Evolutionary conservation across 139 green algal genomes (phyloP).

Genomic region (Raphidocelis subcapitata): DNA sequence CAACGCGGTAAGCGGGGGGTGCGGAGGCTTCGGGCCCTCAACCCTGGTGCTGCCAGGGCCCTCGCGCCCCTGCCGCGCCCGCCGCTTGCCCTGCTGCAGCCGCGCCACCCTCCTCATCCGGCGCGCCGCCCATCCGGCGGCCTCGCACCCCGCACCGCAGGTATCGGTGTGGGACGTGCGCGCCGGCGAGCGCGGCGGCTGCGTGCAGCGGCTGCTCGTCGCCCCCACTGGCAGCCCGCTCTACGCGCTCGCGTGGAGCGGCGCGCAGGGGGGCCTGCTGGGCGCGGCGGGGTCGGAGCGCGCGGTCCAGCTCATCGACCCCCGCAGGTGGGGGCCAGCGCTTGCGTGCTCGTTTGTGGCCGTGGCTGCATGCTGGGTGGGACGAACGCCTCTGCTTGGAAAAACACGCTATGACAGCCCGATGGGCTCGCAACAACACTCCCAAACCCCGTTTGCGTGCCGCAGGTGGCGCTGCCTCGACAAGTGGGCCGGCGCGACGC

Average conservation of each 20-base stretch:
- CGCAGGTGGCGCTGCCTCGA: slow-evolving; percentile 11
- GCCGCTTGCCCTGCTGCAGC: too few relatives aligned
- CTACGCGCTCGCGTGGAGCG: slow-evolving; percentile 26
- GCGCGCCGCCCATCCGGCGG: background rate
- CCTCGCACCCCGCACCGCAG: background rate
- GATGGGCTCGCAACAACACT: too few relatives aligned
- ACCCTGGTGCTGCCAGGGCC: background rate
- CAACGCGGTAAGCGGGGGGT: slow-evolving; percentile 26
- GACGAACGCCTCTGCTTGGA: too few relatives aligned
- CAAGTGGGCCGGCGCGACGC: slow-evolving; percentile 33
- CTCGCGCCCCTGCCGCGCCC: background rate
- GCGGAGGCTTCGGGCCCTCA: too few relatives aligned
- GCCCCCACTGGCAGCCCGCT: slow-evolving; percentile 16
- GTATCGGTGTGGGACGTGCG: slow-evolving; percentile 34
- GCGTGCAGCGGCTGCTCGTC: slow-evolving; percentile 19
- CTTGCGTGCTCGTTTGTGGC: too few relatives aligned
- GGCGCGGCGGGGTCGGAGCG: slow-evolving; percentile 23
- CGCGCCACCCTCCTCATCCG: background rate
- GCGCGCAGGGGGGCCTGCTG: slow-evolving; percentile 19
- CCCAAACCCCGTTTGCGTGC: too few relatives aligned
- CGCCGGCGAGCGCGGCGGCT: slow-evolving; percentile 29
- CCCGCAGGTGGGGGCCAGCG: slow-evolving; percentile 18
- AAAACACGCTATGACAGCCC: too few relatives aligned
- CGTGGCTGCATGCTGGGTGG: background rate
- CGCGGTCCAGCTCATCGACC: slow-evolving; percentile 32